Evolutionary conservation across 192 early-diverging fungal genomes (phyloP), one percentile per base, ranked within the genome.

Genomic region (Coemansia sp.): DNA sequence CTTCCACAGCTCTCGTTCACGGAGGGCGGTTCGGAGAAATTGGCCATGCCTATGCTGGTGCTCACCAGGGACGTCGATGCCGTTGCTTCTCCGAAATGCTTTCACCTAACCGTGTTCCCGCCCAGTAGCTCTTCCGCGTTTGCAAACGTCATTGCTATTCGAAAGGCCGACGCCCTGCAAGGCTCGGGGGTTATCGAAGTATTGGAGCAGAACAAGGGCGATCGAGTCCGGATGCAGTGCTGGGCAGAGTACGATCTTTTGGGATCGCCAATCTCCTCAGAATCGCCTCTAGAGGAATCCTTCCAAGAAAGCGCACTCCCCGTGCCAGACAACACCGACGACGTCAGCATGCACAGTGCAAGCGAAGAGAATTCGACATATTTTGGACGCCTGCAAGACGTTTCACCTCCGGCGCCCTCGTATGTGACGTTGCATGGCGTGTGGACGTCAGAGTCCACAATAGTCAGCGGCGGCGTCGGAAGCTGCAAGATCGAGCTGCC

Each of bases 201-300:
- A 19, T 14, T 69, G 41, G 66, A 69, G 22, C 41, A 41, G n/a
- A 14, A 6, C 19, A 35, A 42, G n/a, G 63, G 38, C 22, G 59
- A 63, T 19, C 9, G 19, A 14, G 15, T 19, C 9, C 45, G 38
- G 13, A 40, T 66, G 29, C 69, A 67, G 53, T 70, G 75, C 53
- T 81, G 79, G 79, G 67, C 67, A 14, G 79, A 81, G 53, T 81
- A 75, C 48, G 79, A 81, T 33, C 33, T 81, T 3, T 43, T 75
- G 11, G 79, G 79, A 10, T 75, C 73, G 3, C 67, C 70, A 10
- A 65, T 56, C 0, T 45, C 57, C n/a, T 36, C 55, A 10, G 73
- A 65, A 22, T 23, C 13, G n/a, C 20, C 15, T 15, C 2, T 32
- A 9, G 66, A 61, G 0, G 38, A 20, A 7, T 1, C 34, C 5